phyloP scores from a whole-genome alignment of 2,329 filamentous ascomycete genomes.

The Paecilomyces sp. region DNA sequence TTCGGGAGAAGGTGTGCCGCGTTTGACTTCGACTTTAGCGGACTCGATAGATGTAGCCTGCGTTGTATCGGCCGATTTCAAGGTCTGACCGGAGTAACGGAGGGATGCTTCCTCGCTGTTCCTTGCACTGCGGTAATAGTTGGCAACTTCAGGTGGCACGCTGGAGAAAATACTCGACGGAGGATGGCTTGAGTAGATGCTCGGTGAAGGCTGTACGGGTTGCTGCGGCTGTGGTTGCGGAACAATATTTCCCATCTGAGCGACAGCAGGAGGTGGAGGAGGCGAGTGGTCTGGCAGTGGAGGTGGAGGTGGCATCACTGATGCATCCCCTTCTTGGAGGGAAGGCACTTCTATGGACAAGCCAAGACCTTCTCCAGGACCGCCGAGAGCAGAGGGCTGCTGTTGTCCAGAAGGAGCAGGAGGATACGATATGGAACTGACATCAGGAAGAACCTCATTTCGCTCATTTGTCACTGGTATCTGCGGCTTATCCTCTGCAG shows the following conservation, averaged over 20 bases:
- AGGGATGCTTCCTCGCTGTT: slow-evolving; percentile 34
- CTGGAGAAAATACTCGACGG: slow-evolving; percentile 8
- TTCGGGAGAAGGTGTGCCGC: slow-evolving; percentile 29
- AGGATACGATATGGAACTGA: slow-evolving; percentile 18
- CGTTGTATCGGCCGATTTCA: slow-evolving; percentile 31
- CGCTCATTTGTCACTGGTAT: slow-evolving; percentile 36
- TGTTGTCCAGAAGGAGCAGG: slow-evolving; percentile 9
- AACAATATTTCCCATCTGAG: slow-evolving; percentile 7
- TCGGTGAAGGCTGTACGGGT: slow-evolving; percentile 4
- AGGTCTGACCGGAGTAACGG: slow-evolving; percentile 19
- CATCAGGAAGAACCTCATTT: slow-evolving; percentile 6
- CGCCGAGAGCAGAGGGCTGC: slow-evolving; percentile 14
- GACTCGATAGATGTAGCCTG: slow-evolving; percentile 25
- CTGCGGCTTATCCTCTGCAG: slow-evolving; percentile 29
- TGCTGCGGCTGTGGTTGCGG: neutral
- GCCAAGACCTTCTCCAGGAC: slow-evolving; percentile 31
- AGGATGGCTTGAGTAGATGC: slow-evolving; percentile 10
- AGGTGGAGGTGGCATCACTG: slow-evolving; percentile 24
- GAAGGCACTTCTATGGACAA: slow-evolving; percentile 36
- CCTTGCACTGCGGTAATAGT: slow-evolving; percentile 16
- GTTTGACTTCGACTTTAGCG: slow-evolving; percentile 10
- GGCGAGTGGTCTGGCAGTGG: slow-evolving; percentile 40
- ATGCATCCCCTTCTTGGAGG: slow-evolving; percentile 18
- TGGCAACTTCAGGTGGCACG: slow-evolving; percentile 14
- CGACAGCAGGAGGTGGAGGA: slow-evolving; percentile 36